Percentiles rank a stretch among this genome's conserved stretches.
Conservation (phyloP, 2,329 filamentous ascomycete genomes). For the Ceratocystis diversiconidia region DNA sequence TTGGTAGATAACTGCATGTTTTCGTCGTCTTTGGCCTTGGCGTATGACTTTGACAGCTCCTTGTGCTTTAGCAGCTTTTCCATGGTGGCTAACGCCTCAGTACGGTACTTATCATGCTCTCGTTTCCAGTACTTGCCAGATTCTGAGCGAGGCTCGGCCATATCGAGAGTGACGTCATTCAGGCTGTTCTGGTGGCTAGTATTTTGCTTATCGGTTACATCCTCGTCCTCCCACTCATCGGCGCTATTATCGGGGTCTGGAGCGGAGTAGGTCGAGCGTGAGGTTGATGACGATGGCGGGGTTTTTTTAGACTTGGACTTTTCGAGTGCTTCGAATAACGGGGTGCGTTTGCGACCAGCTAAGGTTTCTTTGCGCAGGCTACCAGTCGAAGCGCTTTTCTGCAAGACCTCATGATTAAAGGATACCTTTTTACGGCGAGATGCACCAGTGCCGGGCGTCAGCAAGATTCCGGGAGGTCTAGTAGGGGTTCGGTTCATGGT, state of each 20-base stretch:
- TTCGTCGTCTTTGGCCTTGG: constrained; percentile 62
- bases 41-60: constrained; percentile 63
- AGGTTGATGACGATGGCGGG: constrained; percentile 8
- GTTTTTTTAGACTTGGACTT: constrained; percentile 23
- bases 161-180: constrained; percentile 52
- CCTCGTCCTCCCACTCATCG: constrained; percentile 42
- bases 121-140: constrained; percentile 71
- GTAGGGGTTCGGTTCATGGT: constrained; percentile 30
- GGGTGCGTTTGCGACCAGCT: constrained; percentile 25
- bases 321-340: constrained; percentile 34
- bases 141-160: constrained; percentile 59
- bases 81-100: constrained; percentile 58
- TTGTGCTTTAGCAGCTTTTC: constrained; percentile 68
- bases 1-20: constrained; percentile 50
- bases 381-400: constrained; percentile 27
- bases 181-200: constrained; percentile 28
- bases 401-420: constrained; percentile 43
- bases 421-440: constrained; percentile 50
- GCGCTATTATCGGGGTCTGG: constrained; percentile 24
- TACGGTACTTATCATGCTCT: constrained; percentile 59
- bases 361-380: constrained; percentile 26
- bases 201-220: constrained; percentile 23
- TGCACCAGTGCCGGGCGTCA: constrained; percentile 49
- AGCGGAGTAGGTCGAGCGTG: constrained; percentile 18
- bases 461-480: constrained; percentile 43